These are phyloP conservation scores for Leishmania tropica DNA, from an alignment of 208 protist species.

Conservation along the genomic window DNA sequence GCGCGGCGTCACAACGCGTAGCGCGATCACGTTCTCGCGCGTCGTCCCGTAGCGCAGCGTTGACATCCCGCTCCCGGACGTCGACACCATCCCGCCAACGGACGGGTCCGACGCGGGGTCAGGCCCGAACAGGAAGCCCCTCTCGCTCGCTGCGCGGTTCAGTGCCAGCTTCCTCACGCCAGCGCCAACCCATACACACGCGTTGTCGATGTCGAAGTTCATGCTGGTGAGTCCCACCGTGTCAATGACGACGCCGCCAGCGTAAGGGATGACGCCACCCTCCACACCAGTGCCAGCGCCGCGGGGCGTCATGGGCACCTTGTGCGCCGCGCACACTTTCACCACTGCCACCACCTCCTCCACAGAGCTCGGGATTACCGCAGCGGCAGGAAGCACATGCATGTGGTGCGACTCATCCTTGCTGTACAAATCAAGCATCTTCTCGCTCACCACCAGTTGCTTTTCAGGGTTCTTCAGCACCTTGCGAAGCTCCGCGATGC, in stretches of 20 bases:
- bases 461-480: constrained; percentile 35
- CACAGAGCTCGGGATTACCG: constrained; percentile 29
- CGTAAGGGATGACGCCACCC: constrained; percentile 58
- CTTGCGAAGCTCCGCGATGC: constrained; percentile 32
- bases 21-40: constrained; percentile 72
- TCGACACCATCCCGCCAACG: constrained; percentile 81
- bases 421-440: constrained; percentile 35
- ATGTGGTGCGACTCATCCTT: constrained; percentile 40
- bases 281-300: constrained; percentile 58
- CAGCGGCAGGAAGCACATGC: constrained; percentile 31
- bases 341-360: constrained; percentile 40
- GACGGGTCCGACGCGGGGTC: constrained; percentile 60
- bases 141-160: constrained; percentile 26
- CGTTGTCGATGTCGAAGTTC: constrained; percentile 52
- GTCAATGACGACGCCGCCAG: constrained; percentile 64
- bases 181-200: constrained; percentile 67
- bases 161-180: constrained; percentile 66
- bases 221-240: constrained; percentile 36
- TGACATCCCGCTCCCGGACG: constrained; percentile 73
- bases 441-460: constrained; percentile 34
- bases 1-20: constrained; percentile 61
- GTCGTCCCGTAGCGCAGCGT: constrained; percentile 87
- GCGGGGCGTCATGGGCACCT: constrained; percentile 53
- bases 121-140: constrained; percentile 57
- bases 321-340: constrained; percentile 37